Evolutionary conservation across 2,329 filamentous ascomycete genomes (phyloP), one percentile per base, ranked within the genome.

Genomic region (Malbranchea cinnamomea): DNA sequence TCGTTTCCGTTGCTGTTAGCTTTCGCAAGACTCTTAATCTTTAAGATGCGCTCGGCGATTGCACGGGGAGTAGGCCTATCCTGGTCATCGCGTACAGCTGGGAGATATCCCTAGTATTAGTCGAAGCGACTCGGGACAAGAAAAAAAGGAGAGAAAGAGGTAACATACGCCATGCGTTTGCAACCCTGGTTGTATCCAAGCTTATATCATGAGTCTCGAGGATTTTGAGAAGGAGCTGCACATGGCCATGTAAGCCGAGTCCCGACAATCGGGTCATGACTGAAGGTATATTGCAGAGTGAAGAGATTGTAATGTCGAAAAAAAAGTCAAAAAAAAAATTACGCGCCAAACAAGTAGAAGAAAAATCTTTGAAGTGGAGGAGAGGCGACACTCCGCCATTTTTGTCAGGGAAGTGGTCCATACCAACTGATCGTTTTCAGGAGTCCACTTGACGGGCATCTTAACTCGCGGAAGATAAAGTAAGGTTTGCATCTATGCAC

Each of bases 211-310:
- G 53, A 7, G 50, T 56, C 28, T 58, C 51, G 1, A 60, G 37
- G 16, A 59, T 54, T 18, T 55, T 58, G 1, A 57, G 34, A 0
- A 60, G 43, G 5, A 60, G 47, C 56, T 59, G 26, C 11, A n/a
- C n/a, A n/a, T 5, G 19, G 16, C 12, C 11, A 21, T n/a, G 27
- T 14, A 32, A 19, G 13, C 6, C 8, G 8, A 5, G 10, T 6
- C 12, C 2, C 13, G 23, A 4, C 15, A 23, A 22, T 7, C n/a
- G 3, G 11, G 9, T 23, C n/a, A n/a, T n/a, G n/a, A n/a, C 6
- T 22, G 20, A 9, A 2, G 9, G 24, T 7, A 27, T 32, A 22
- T 8, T 21, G 24, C 24, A 30, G 12, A 27, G 18, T 6, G 8
- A 18, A 20, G 26, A 34, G 9, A 13, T 23, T n/a, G 10, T 9